These are phyloP conservation scores for Geosmithia putterillii DNA, from an alignment of 2,329 filamentous ascomycete genomes.

Conservation along the genomic window DNA sequence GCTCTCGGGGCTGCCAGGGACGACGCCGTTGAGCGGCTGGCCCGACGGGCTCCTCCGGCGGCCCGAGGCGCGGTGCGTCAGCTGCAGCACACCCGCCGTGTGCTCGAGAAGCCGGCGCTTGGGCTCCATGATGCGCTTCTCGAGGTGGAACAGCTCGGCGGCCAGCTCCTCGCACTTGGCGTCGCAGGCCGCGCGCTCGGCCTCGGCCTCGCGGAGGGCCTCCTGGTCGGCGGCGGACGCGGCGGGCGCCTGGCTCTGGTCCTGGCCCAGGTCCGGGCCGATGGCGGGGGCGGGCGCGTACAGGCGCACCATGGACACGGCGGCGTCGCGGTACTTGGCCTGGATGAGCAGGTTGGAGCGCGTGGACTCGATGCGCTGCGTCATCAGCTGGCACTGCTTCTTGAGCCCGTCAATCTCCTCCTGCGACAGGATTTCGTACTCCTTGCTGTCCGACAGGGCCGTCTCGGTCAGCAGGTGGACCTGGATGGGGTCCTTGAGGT, in stretches of 20 bases:
- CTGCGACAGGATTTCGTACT: conserved; percentile 75
- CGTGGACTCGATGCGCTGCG: conserved; percentile 68
- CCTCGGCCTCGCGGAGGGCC: conserved; percentile 51
- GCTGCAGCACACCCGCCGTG: conserved; percentile 81
- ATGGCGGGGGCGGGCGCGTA: conserved; percentile 46
- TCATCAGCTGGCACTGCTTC: conserved; percentile 65
- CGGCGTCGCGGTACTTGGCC: conserved; percentile 88
- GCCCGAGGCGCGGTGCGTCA: conserved; percentile 72
- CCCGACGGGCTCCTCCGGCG: conserved; percentile 32
- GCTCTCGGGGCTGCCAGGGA: conserved; percentile 67
- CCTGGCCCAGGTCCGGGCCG: conserved; percentile 9
- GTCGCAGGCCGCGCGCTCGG: conserved; percentile 62
- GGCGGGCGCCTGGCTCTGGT: conserved; percentile 30
- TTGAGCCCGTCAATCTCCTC: conserved; percentile 89
- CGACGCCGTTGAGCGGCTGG: conserved; percentile 41
- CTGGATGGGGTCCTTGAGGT: conserved; percentile 62
- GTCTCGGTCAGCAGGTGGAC: conserved; percentile 91
- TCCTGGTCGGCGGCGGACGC: conserved; percentile 12
- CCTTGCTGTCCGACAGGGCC: conserved; percentile 75
- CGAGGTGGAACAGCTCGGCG: conserved; percentile 65
- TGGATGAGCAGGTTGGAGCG: conserved; percentile 78
- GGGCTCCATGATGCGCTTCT: conserved; percentile 63
- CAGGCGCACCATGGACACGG: conserved; percentile 71
- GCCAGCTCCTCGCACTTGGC: conserved; percentile 79
- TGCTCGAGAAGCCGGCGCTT: conserved; percentile 74